phyloP scores from a whole-genome alignment of 2,329 filamentous ascomycete genomes.

The Cytospora paraplurivora region DNA sequence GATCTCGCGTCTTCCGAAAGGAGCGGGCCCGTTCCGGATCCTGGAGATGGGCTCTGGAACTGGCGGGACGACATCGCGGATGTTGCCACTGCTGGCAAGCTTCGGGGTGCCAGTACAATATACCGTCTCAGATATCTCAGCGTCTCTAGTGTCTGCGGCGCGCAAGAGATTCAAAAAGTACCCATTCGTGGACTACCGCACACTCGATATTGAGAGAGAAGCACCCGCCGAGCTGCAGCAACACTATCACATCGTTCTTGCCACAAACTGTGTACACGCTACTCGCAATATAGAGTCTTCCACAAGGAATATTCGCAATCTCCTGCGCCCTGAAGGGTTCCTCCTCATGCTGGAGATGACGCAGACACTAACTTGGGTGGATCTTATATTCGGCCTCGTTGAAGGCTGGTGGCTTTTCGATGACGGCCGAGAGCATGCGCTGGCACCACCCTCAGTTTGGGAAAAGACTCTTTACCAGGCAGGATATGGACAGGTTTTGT shows the following conservation, averaged over 20 bases:
- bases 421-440: conserved; percentile 35
- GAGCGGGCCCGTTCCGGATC: conserved; percentile 33
- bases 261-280: conserved; percentile 40
- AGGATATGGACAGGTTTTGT: conserved; percentile 37
- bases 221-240: conserved; percentile 32
- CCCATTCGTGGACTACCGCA: conserved; percentile 35
- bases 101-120: conserved; percentile 39
- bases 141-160: conserved; percentile 37
- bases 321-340: conserved; percentile 39
- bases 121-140: conserved; percentile 44
- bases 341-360: conserved; percentile 42
- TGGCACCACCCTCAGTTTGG: conserved; percentile 33
- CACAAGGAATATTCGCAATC: conserved; percentile 31
- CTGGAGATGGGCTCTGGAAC: conserved; percentile 40
- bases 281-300: conserved; percentile 34
- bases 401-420: conserved; percentile 46
- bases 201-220: conserved; percentile 37
- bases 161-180: conserved; percentile 33
- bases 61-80: conserved; percentile 38
- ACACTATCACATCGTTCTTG: conserved; percentile 38
- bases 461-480: conserved; percentile 31
- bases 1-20: conserved; percentile 20
- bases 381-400: conserved; percentile 41
- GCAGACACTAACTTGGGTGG: conserved; percentile 35
- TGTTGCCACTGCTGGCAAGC: conserved; percentile 33